These are phyloP conservation scores for Inga leiocalycina DNA, from an alignment of 306 rosid genomes.

Conservation along the genomic window DNA sequence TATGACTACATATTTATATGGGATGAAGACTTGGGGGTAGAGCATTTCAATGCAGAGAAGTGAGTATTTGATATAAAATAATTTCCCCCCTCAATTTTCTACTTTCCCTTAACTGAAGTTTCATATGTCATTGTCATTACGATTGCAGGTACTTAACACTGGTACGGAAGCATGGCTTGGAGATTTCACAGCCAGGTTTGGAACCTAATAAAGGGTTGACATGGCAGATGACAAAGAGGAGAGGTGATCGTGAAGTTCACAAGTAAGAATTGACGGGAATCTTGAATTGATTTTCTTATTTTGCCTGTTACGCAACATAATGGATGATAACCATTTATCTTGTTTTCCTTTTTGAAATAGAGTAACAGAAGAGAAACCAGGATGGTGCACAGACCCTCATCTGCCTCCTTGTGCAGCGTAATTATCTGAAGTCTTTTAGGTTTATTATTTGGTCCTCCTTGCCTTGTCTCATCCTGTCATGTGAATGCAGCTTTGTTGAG, in stretches of 20 bases:
- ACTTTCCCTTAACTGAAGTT: slow-evolving; percentile 13
- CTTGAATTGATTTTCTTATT: slow-evolving; percentile 17
- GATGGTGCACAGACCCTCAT: slow-evolving; percentile 95
- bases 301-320: slow-evolving; percentile 11
- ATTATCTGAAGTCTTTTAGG: slow-evolving; percentile 32
- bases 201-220: slow-evolving; percentile 89
- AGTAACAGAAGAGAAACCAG: slow-evolving; percentile 83
- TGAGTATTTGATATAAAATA: slow-evolving; percentile 41
- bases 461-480: slow-evolving; percentile 21
- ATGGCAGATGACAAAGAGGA: slow-evolving; percentile 98
- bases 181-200: slow-evolving; percentile 97
- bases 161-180: slow-evolving; percentile 91
- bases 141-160: slow-evolving; percentile 70
- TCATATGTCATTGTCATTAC: slow-evolving; percentile 21
- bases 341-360: slow-evolving; percentile 35
- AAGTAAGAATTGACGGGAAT: slow-evolving; percentile 59
- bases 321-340: slow-evolving; percentile 16
- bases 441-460: slow-evolving; percentile 14
- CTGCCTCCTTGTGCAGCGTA: slow-evolving; percentile 99
- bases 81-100: not conserved
- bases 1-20: slow-evolving; percentile 77
- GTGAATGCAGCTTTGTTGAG: slow-evolving; percentile 78
- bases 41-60: slow-evolving; percentile 69
- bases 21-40: slow-evolving; percentile 82
- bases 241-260: slow-evolving; percentile 93